phyloP scores from a whole-genome alignment of 768 basidiomycete genomes.

The Scleroderma citrinum region DNA sequence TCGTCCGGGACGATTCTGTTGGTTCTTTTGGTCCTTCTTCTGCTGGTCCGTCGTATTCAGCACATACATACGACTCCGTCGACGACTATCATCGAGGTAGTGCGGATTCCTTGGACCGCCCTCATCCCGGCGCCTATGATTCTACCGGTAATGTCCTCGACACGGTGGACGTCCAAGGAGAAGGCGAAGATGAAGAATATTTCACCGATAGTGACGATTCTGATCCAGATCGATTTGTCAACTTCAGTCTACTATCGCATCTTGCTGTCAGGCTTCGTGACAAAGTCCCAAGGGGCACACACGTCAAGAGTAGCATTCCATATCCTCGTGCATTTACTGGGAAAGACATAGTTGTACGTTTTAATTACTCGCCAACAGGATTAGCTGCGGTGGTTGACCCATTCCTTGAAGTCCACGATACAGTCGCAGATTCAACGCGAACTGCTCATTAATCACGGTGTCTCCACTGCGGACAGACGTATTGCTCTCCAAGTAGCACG shows the following conservation, averaged over 20 bases:
- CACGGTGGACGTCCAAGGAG: slow-evolving; percentile 19
- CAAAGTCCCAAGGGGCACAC: slow-evolving; percentile 79
- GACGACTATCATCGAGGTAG: slow-evolving; percentile 18
- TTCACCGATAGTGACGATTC: slow-evolving; percentile 52
- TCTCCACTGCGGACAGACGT: slow-evolving; percentile 72
- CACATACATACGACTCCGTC: slow-evolving; percentile 12
- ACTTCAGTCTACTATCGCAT: slow-evolving; percentile 82
- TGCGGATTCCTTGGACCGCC: slow-evolving; percentile 21
- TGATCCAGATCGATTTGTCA: slow-evolving; percentile 74
- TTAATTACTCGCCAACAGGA: not conserved
- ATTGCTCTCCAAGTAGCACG: slow-evolving; percentile 85
- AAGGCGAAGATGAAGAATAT: slow-evolving; percentile 24
- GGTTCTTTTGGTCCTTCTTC: slow-evolving; percentile 14
- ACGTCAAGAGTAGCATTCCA: slow-evolving; percentile 90
- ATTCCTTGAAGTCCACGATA: slow-evolving; percentile 63
- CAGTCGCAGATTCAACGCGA: slow-evolving; percentile 84
- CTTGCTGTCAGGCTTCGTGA: slow-evolving; percentile 86
- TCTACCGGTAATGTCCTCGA: slow-evolving; percentile 11
- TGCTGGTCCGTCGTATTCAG: slow-evolving; percentile 19
- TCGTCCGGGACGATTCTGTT: slow-evolving; percentile 12
- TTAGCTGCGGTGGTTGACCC: not conserved
- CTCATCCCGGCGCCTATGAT: slow-evolving; percentile 15
- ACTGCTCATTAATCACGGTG: slow-evolving; percentile 66
- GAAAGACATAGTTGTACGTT: slow-evolving; percentile 84
- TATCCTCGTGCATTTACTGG: slow-evolving; percentile 92